A percentile compares a stretch with the other conserved stretches of the same genome.
Evolutionary conservation across 192 early-diverging fungal genomes (phyloP).

Genomic region (Coemansia reversa): DNA sequence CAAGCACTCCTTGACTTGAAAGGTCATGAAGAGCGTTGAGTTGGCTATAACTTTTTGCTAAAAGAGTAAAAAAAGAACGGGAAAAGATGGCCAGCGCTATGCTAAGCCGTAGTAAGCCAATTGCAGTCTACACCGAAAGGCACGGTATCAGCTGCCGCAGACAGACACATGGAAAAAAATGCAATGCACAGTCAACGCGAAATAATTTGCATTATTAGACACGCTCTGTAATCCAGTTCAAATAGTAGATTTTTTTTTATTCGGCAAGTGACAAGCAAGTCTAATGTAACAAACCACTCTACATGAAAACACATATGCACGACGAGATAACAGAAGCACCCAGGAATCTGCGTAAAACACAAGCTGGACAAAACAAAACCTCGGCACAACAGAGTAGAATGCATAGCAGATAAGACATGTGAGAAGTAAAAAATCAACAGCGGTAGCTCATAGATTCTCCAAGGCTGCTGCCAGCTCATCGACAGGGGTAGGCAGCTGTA

Average conservation of each 20-base stretch:
- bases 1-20: not conserved
- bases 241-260: not conserved
- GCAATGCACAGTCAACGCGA: no score
- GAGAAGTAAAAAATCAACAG: not conserved
- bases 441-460: slow-evolving; percentile 11
- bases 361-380: no score
- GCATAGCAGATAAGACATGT: not conserved
- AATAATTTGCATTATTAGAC: no score
- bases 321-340: no score
- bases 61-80: not conserved
- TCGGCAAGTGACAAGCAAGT: not conserved
- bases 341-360: no score
- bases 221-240: not conserved
- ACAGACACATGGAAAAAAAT: no score
- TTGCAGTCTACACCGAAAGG: not conserved
- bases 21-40: no score
- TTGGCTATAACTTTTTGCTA: not conserved
- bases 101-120: not conserved
- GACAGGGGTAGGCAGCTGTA: slow-evolving; percentile 7
- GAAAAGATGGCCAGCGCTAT: not conserved
- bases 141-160: not conserved
- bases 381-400: no score
- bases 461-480: slow-evolving; percentile 27
- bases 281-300: no score
- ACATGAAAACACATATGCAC: no score